A percentile compares a stretch with the other conserved stretches of the same genome.
These are phyloP conservation scores for Fusarium falciforme DNA, from an alignment of 2,329 filamentous ascomycete genomes.

Conservation along the genomic window DNA sequence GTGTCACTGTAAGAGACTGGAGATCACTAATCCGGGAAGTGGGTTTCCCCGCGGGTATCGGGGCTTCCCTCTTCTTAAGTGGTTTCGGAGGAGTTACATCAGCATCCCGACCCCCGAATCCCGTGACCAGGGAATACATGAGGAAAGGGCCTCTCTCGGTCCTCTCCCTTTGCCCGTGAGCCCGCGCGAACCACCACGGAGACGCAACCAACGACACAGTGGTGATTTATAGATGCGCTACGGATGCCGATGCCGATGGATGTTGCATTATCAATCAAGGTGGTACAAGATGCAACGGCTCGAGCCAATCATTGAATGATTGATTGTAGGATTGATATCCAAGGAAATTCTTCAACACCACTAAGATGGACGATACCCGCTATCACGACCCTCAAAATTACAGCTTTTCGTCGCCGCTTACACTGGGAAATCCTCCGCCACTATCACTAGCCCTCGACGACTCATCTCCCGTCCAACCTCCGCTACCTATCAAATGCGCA, in stretches of 20 bases:
- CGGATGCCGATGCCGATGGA: not conserved
- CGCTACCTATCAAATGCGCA: constrained; percentile 58
- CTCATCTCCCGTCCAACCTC: constrained; percentile 21
- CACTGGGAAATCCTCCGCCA: not conserved
- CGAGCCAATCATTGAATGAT: not conserved
- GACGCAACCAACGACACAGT: not conserved
- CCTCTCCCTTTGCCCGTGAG: not conserved
- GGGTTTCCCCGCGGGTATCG: not conserved
- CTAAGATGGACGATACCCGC: not conserved
- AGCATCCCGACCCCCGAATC: constrained; percentile 26
- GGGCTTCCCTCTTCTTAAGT: not conserved
- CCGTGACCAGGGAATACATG: not conserved
- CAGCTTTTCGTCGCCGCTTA: not conserved
- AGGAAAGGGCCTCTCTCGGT: not conserved
- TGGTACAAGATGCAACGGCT: not conserved
- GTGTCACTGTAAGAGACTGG: not conserved
- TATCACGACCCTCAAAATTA: not conserved
- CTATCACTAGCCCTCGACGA: not conserved
- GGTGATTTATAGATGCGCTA: not conserved
- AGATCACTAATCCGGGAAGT: not conserved
- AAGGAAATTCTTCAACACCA: not conserved
- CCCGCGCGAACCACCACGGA: not conserved
- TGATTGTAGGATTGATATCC: not conserved
- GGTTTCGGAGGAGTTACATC: constrained; percentile 31
- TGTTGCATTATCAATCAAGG: not conserved